These are phyloP conservation scores for Claviceps maximensis DNA, from an alignment of 2,329 filamentous ascomycete species.

Conservation along the genomic window DNA sequence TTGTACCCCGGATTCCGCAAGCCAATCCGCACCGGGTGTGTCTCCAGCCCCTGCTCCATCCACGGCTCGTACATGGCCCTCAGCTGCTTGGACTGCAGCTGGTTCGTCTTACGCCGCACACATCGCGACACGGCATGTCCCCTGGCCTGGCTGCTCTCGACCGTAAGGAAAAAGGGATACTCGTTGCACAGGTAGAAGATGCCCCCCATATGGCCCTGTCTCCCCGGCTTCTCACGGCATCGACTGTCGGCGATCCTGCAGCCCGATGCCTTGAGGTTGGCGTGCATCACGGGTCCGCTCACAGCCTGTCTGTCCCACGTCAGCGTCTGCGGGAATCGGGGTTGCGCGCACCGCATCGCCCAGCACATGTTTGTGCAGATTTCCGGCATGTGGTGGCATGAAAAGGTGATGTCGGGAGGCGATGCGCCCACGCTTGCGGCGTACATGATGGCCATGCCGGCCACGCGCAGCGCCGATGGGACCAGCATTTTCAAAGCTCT, in stretches of 20 bases:
- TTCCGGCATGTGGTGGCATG: conserved; percentile 10
- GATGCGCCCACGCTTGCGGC: neutral
- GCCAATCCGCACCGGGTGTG: neutral
- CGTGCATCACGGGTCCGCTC: neutral
- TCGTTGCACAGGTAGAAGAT: neutral
- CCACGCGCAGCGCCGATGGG: too few relatives aligned
- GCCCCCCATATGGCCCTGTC: neutral
- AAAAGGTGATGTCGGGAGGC: conserved; percentile 11
- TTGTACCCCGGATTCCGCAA: neutral
- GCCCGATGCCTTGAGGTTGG: neutral
- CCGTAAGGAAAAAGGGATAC: neutral
- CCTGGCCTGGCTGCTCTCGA: neutral
- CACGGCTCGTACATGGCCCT: neutral
- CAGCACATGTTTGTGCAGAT: conserved; percentile 14
- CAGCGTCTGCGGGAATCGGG: conserved; percentile 7
- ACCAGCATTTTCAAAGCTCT: too few relatives aligned
- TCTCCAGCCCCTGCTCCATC: neutral
- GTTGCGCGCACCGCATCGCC: conserved; percentile 11
- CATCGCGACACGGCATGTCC: conserved; percentile 2
- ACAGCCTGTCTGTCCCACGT: conserved; percentile 6
- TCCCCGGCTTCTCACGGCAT: neutral
- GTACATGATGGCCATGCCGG: too few relatives aligned
- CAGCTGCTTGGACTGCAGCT: neutral
- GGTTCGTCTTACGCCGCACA: neutral
- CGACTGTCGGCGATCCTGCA: neutral